A percentile compares a stretch with the other conserved stretches of the same genome.
These are phyloP conservation scores for Acanthamoeba culbertsoni DNA, from an alignment of 208 protist species.

Conservation along the genomic window DNA sequence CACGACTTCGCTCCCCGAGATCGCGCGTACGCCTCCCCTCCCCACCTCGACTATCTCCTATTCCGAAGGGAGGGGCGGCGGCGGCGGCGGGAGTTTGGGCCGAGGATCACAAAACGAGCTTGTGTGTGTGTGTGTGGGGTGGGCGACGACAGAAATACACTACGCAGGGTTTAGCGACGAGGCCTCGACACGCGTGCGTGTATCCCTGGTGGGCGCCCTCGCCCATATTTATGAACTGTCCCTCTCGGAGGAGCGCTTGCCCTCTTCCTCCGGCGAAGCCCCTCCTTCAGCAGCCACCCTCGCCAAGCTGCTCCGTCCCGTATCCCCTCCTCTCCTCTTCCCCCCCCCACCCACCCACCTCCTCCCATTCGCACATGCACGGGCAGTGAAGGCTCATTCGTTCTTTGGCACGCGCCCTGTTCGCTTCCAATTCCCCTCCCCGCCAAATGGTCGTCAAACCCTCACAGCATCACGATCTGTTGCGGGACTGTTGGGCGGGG, in stretches of 20 bases:
- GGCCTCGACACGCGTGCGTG: background rate
- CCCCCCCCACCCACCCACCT: background rate
- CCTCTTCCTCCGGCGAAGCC: background rate
- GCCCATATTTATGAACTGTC: background rate
- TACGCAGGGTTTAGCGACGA: background rate
- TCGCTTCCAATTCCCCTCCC: too few species aligned
- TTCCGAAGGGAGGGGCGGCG: too few species aligned
- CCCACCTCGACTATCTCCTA: too few species aligned
- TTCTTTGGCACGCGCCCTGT: too few species aligned
- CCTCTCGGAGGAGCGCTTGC: too few species aligned
- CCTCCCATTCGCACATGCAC: background rate
- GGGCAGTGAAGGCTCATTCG: too few species aligned
- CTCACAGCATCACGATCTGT: background rate
- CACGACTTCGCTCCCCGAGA: background rate
- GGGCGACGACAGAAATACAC: background rate
- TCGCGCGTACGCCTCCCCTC: background rate
- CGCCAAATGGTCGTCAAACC: too few species aligned
- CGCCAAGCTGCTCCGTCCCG: background rate
- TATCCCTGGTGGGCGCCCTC: background rate
- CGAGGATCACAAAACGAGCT: background rate
- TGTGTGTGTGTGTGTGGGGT: background rate
- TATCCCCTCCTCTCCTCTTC: background rate
- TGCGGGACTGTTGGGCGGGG: background rate
- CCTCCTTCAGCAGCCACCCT: background rate
- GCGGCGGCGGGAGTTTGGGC: too few species aligned